Base-by-base conservation (phyloP, 148 eudicot genomes). In the Cornus controversa region DNA sequence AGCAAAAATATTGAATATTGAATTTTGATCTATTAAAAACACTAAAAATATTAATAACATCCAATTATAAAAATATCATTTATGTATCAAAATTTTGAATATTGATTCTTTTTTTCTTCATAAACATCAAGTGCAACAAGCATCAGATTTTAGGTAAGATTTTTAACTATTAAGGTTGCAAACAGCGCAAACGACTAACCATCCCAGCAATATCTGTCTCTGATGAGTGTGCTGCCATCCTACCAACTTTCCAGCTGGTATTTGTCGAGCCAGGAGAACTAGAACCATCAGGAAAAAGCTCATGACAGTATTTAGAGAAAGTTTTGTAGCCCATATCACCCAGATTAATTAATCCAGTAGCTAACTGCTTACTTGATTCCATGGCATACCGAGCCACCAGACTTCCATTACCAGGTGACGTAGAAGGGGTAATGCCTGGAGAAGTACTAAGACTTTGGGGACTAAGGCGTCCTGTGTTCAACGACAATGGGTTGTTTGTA, bases 321-420 rank as follows among this genome's bases (percentile, higher is more conserved):
- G 91, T 91, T 85, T 90, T 91, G 87, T 90, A 93, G 67, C 97
- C 91, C 90, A 82, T 95, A 78, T 93, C 97, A 42, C 97, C 96
- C 27, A 95, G 84, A 88, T 87, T 93, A 63, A 91, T 85, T 69
- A 96, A 78, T 57, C 99, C 99, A 40, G 87, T 71, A 58, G 99
- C 99, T 78, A 95, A 82, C 62, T 95, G 97, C 90, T 91, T 89
- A 80, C 99, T 89, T 20, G 99, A 95, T 79, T 95, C 99, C 90
- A 93, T 82, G 15, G 99, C 97, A 84, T 93, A 93, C 71, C 97
- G 89, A 75, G 99, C 97, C 80, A 95, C 80, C 76, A 95, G 79
- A 83, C 73, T 87, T 67, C 98, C 91, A 81, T 79, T 90, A 63
- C 99, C 85, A 66, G 98, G 99, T 73, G 98, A 96, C 54, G 98